Evolutionary conservation across 2,329 filamentous ascomycete species (phyloP).

Genomic region (Endoconidiophora laricicola): DNA sequence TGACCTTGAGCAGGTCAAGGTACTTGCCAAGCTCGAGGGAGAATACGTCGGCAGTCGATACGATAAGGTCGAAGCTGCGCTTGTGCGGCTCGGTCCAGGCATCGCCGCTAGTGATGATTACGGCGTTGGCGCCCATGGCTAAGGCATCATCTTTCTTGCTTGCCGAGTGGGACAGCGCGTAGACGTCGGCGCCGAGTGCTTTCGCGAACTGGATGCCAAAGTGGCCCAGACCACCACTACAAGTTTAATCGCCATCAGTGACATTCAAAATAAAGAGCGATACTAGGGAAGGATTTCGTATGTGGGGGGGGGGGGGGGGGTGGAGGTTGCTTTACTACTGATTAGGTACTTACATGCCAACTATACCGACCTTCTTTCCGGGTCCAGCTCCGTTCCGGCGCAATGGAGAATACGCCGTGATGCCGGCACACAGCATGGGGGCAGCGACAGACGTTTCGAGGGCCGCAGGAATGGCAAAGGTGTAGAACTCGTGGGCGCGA

Average conservation of each 20-base stretch:
- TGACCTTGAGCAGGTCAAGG: slow-evolving; percentile 64
- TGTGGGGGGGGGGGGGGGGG: neutral
- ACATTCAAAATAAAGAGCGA: neutral
- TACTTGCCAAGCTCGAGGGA: slow-evolving; percentile 55
- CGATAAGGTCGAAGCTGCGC: slow-evolving; percentile 51
- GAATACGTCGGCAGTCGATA: slow-evolving; percentile 53
- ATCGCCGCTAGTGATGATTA: slow-evolving; percentile 37
- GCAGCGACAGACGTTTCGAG: slow-evolving; percentile 45
- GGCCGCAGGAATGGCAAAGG: slow-evolving; percentile 55
- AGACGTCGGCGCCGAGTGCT: slow-evolving; percentile 39
- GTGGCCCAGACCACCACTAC: slow-evolving; percentile 47
- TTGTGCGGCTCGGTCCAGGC: slow-evolving; percentile 33
- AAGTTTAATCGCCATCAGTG: neutral
- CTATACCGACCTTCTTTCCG: slow-evolving; percentile 57
- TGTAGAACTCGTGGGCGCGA: slow-evolving; percentile 60
- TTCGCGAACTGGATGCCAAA: slow-evolving; percentile 50
- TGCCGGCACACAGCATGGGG: slow-evolving; percentile 67
- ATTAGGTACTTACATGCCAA: slow-evolving; percentile 31
- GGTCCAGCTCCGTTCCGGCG: slow-evolving; percentile 55
- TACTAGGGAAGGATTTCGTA: neutral
- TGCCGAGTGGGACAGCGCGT: slow-evolving; percentile 38
- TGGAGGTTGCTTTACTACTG: neutral
- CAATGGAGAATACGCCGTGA: slow-evolving; percentile 62
- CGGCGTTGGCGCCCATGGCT: slow-evolving; percentile 38
- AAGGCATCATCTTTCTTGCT: slow-evolving; percentile 38